A percentile compares a stretch with the other conserved stretches of the same genome.
Conservation (phyloP, 2,329 filamentous ascomycete genomes). For the Sarocladium strictum region DNA sequence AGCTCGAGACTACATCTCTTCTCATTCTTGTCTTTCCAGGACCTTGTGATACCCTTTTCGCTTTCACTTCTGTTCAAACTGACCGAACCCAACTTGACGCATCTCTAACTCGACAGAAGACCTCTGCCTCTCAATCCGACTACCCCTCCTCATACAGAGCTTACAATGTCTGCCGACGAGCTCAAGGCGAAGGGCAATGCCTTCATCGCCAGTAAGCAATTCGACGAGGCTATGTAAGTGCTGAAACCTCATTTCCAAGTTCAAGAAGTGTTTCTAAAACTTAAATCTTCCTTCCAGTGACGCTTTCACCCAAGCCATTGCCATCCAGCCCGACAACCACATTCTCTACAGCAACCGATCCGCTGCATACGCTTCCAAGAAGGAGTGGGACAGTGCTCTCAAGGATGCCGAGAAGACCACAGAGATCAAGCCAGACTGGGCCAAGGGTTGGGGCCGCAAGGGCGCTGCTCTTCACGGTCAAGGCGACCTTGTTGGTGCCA, state of each 20-base stretch:
- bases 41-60: slow-evolving; percentile 5
- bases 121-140: neutral
- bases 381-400: slow-evolving; percentile 77
- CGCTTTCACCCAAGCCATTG: slow-evolving; percentile 92
- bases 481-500: slow-evolving; percentile 77
- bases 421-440: slow-evolving; percentile 94
- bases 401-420: slow-evolving; percentile 90
- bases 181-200: slow-evolving; percentile 98
- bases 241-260: neutral
- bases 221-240: slow-evolving; percentile 87
- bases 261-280: neutral
- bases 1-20: neutral
- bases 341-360: slow-evolving; percentile 98
- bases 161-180: slow-evolving; percentile 59
- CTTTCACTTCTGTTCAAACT: neutral
- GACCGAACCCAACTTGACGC: neutral
- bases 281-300: slow-evolving; percentile 49
- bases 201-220: slow-evolving; percentile 96
- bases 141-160: slow-evolving; percentile 10
- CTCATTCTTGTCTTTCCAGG: neutral
- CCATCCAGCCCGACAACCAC: slow-evolving; percentile 81
- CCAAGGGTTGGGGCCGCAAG: slow-evolving; percentile 92
- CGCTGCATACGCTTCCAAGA: slow-evolving; percentile 79
- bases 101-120: neutral
- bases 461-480: slow-evolving; percentile 84